These are phyloP conservation scores for Mortierella antarctica DNA, from an alignment of 192 early-diverging fungal species.

Conservation along the genomic window DNA sequence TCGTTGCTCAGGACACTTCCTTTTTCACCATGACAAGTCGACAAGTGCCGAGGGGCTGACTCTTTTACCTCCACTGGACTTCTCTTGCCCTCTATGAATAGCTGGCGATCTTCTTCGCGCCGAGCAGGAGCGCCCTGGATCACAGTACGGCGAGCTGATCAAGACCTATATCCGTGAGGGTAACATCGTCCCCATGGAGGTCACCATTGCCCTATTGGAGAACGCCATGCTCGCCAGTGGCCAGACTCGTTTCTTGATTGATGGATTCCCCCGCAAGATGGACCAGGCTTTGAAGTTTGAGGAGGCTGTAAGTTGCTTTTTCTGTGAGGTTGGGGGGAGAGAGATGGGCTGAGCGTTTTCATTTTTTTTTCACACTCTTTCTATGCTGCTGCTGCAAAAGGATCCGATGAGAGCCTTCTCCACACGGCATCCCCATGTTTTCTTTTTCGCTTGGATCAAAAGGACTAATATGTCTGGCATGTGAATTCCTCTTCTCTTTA, in stretches of 20 bases:
- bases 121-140: conserved; percentile 85
- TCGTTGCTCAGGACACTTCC: not conserved
- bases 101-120: conserved; percentile 96
- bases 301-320: conserved; percentile 71
- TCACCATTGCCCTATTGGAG: conserved; percentile 92
- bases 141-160: conserved; percentile 92
- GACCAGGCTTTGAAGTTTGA: conserved; percentile 96
- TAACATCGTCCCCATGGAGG: conserved; percentile 94
- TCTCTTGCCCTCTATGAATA: not conserved
- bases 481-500: not conserved
- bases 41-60: too few relatives aligned
- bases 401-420: not conserved
- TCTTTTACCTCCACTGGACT: too few relatives aligned
- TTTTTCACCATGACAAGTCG: not conserved
- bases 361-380: not conserved
- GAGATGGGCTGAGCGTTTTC: not conserved
- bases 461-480: not conserved
- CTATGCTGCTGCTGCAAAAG: not conserved
- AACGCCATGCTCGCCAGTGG: conserved; percentile 83
- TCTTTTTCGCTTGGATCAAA: not conserved
- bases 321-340: not conserved
- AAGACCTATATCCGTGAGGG: conserved; percentile 93
- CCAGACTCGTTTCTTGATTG: conserved; percentile 86
- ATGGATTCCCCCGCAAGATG: conserved; percentile 96
- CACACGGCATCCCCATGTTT: not conserved